Evolutionary conservation across 192 early-diverging fungal genomes (phyloP).

Genomic region (Diversispora eburnea): DNA sequence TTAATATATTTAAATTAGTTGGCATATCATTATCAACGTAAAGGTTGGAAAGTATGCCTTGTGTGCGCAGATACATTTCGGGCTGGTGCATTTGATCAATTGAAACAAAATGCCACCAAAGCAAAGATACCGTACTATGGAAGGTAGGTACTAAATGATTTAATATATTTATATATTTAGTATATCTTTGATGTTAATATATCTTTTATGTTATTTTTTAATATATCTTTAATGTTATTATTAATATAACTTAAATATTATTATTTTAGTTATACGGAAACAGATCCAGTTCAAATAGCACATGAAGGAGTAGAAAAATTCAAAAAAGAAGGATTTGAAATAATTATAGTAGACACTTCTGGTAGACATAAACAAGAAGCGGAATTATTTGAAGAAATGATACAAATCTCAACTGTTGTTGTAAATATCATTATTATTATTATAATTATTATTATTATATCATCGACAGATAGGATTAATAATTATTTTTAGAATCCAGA

Average conservation of each 20-base stretch:
- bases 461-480: neutral
- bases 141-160: constrained; percentile 37
- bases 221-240: no score
- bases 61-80: constrained; percentile 97
- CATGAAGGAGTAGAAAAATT: constrained; percentile 91
- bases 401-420: constrained; percentile 83
- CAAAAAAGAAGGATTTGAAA: constrained; percentile 88
- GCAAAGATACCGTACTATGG: constrained; percentile 97
- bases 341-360: constrained; percentile 98
- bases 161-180: neutral
- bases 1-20: constrained; percentile 39
- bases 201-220: neutral
- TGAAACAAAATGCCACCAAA: constrained; percentile 96
- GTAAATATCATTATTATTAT: constrained; percentile 35
- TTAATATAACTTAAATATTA: neutral
- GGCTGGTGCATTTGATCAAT: constrained; percentile 97
- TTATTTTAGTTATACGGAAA: constrained; percentile 76
- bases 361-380: constrained; percentile 93
- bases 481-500: constrained; percentile 59
- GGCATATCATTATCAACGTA: constrained; percentile 86
- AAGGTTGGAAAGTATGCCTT: constrained; percentile 89
- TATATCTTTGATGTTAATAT: neutral
- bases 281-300: constrained; percentile 88
- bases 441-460: neutral
- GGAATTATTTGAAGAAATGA: constrained; percentile 95